phyloP scores from a whole-genome alignment of 2,329 filamentous ascomycete species.

The Penicillium palitans region DNA sequence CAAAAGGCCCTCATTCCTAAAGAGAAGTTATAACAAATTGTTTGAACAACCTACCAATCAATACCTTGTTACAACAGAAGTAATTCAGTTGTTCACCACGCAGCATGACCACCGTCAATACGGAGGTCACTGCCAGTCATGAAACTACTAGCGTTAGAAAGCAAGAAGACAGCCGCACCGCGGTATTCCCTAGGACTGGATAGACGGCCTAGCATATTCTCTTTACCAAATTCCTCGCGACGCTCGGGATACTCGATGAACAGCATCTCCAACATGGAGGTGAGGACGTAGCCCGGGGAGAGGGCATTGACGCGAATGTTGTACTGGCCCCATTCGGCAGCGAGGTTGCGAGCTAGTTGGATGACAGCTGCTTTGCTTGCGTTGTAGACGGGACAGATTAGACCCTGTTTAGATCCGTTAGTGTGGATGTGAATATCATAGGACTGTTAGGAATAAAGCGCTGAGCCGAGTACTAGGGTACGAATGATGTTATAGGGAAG shows the following conservation, averaged over 20 bases:
- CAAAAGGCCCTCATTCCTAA: too few relatives aligned
- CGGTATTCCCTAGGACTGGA: background rate
- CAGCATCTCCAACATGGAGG: background rate
- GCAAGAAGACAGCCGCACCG: constrained; percentile 5
- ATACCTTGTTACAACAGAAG: too few relatives aligned
- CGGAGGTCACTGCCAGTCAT: constrained; percentile 12
- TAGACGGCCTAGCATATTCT: constrained; percentile 10
- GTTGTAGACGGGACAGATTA: constrained; percentile 1
- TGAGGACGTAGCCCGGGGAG: constrained; percentile 6
- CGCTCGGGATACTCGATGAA: constrained; percentile 4
- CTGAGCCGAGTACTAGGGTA: too few relatives aligned
- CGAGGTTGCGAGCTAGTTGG: background rate
- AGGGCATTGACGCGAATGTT: constrained; percentile 13
- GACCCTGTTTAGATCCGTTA: constrained; percentile 14
- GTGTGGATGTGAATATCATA: too few relatives aligned
- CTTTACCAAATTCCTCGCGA: background rate
- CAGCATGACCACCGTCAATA: constrained; percentile 10
- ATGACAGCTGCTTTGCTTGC: constrained; percentile 4
- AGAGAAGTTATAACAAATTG: background rate
- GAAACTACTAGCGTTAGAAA: constrained; percentile 7
- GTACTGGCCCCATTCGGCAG: constrained; percentile 2
- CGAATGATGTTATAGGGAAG: too few relatives aligned
- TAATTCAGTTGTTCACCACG: background rate
- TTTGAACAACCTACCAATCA: background rate
- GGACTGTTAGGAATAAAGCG: too few relatives aligned